A percentile compares a stretch with the other conserved stretches of the same genome.
phyloP scores from a whole-genome alignment of 305 asterid genomes.

The Rubia peregrina region DNA sequence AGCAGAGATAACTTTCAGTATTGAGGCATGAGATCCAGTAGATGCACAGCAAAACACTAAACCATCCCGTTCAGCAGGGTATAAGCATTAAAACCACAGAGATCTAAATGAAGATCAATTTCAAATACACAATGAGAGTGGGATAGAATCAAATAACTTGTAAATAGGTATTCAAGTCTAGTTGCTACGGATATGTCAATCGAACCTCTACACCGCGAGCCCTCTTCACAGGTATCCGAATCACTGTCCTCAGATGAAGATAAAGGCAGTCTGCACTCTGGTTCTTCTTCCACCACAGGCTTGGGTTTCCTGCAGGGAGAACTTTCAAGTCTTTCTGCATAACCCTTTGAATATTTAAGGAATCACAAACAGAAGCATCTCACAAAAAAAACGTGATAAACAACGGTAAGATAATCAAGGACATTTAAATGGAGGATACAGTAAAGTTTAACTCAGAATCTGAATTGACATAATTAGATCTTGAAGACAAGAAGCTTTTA shows the following conservation, averaged over 20 bases:
- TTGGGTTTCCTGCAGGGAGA: conserved; percentile 35
- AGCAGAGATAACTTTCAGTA: background rate
- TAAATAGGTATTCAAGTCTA: conserved; percentile 1
- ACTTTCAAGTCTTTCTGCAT: conserved; percentile 31
- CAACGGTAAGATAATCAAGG: conserved; percentile 10
- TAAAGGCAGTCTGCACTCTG: conserved; percentile 31
- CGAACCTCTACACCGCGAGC: conserved; percentile 49
- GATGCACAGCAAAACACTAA: background rate
- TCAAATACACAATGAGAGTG: background rate
- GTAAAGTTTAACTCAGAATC: conserved; percentile 34
- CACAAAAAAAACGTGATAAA: background rate
- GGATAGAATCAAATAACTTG: background rate
- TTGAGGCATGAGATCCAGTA: background rate
- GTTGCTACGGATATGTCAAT: conserved; percentile 3
- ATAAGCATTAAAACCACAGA: no score
- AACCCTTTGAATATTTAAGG: conserved; percentile 46
- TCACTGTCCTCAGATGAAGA: conserved; percentile 39
- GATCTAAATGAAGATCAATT: background rate
- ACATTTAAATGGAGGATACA: conserved; percentile 46
- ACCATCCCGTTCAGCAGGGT: no score
- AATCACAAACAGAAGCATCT: conserved; percentile 16
- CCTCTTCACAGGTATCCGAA: conserved; percentile 47
- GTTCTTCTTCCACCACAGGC: conserved; percentile 39
- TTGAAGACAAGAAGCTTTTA: conserved; percentile 40
- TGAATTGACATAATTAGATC: conserved; percentile 30